A percentile compares a stretch with the other conserved stretches of the same genome.
Conservation (phyloP, 345 rosid genomes). For the Salix udensis region DNA sequence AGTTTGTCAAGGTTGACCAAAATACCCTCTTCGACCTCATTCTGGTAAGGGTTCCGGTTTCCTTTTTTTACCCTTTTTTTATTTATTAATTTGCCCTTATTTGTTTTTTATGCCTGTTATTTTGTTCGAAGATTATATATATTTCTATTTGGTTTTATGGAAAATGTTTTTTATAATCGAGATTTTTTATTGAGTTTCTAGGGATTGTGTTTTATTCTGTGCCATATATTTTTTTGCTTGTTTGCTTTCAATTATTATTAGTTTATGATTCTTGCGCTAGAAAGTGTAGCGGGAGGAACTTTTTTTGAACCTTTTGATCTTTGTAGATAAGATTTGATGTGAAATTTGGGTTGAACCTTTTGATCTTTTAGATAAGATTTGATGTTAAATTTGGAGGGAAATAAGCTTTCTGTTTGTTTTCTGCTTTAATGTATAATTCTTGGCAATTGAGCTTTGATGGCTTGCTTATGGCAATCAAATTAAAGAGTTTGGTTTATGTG, state of each 20-base stretch:
- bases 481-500: neutral
- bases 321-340: neutral
- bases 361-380: too few relatives aligned
- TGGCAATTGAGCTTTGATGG: neutral
- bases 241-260: neutral
- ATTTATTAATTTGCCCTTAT: neutral
- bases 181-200: neutral
- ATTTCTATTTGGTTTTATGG: neutral
- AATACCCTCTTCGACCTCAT: slow-evolving; percentile 49
- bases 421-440: neutral
- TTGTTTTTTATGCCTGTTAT: neutral
- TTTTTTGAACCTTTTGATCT: neutral
- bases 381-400: neutral
- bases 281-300: neutral
- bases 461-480: neutral
- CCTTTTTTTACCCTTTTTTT: neutral
- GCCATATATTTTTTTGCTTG: neutral
- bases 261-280: neutral
- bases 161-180: neutral
- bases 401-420: neutral
- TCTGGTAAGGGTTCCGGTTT: slow-evolving; percentile 21
- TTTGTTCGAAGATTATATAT: neutral
- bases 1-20: slow-evolving; percentile 51
- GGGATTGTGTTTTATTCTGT: neutral
- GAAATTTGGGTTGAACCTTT: neutral